phyloP scores from a whole-genome alignment of 1,284 basidiomycete genomes.

The Mycena citricolor region DNA sequence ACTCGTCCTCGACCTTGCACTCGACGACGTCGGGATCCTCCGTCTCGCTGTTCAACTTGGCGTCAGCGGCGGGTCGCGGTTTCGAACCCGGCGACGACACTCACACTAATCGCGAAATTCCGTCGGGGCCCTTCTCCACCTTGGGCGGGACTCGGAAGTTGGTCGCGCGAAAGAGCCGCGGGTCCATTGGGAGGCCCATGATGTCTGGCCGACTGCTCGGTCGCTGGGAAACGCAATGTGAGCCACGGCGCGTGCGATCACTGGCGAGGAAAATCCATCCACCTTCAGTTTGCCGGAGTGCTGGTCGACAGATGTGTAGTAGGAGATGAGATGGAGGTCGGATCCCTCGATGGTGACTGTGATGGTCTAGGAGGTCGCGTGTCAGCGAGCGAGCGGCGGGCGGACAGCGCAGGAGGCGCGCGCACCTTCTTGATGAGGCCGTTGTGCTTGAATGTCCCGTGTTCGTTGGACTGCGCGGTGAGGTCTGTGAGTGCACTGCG shows the following conservation, averaged over 20 bases:
- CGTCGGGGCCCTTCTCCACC: conserved; percentile 62
- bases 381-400: conserved; percentile 6
- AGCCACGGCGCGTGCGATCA: no score
- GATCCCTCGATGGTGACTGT: conserved; percentile 74
- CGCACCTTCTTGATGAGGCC: conserved; percentile 73
- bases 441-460: conserved; percentile 66
- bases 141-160: conserved; percentile 75
- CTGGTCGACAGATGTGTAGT: conserved; percentile 78
- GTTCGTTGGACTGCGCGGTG: conserved; percentile 40
- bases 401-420: conserved; percentile 1
- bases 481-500: conserved; percentile 34
- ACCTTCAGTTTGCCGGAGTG: conserved; percentile 59
- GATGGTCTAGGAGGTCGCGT: conserved; percentile 55
- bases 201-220: conserved; percentile 66
- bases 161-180: conserved; percentile 65
- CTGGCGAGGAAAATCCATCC: no score
- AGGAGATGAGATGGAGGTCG: conserved; percentile 78
- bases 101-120: conserved; percentile 57
- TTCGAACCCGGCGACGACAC: conserved; percentile 25
- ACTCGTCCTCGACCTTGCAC: conserved; percentile 46
- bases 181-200: conserved; percentile 63
- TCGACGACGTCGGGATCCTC: conserved; percentile 43
- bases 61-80: conserved; percentile 6
- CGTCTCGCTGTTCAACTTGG: conserved; percentile 38
- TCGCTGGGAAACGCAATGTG: conserved; percentile 41